These are phyloP conservation scores for Tetrahymena borealis DNA, from an alignment of 73 alveolate species.

Conservation along the genomic window DNA sequence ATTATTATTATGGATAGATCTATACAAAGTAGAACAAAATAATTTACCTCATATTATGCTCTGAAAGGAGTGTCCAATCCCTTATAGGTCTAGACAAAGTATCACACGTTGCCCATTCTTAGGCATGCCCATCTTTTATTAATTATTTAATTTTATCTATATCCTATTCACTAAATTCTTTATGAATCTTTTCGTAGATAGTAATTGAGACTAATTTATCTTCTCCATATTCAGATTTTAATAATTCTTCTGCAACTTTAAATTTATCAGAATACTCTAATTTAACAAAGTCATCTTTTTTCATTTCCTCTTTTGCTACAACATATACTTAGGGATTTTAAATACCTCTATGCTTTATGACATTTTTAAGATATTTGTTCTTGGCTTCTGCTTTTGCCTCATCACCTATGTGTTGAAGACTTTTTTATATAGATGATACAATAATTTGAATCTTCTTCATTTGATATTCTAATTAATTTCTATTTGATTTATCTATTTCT, in stretches of 20 bases:
- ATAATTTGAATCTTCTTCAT: neutral
- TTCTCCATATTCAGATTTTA: neutral
- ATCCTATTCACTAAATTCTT: neutral
- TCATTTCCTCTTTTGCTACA: neutral
- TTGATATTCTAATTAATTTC: neutral
- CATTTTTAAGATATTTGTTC: neutral
- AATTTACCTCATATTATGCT: neutral
- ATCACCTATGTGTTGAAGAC: neutral
- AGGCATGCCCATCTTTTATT: neutral
- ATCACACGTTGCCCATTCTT: conserved; percentile 19
- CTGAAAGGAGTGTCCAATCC: neutral
- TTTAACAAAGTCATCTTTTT: neutral
- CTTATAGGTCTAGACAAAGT: neutral
- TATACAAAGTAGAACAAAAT: too few species aligned
- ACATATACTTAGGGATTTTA: neutral
- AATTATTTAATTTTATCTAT: neutral
- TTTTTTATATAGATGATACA: neutral
- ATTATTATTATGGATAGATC: too few species aligned
- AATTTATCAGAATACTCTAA: neutral
- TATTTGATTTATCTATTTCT: neutral
- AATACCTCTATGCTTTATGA: neutral
- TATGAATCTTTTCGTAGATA: neutral
- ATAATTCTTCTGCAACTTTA: neutral
- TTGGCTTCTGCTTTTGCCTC: neutral
- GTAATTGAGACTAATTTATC: neutral